These are phyloP conservation scores for Corallochytrium limacisporum DNA, from an alignment of 78 protist species.

Conservation along the genomic window DNA sequence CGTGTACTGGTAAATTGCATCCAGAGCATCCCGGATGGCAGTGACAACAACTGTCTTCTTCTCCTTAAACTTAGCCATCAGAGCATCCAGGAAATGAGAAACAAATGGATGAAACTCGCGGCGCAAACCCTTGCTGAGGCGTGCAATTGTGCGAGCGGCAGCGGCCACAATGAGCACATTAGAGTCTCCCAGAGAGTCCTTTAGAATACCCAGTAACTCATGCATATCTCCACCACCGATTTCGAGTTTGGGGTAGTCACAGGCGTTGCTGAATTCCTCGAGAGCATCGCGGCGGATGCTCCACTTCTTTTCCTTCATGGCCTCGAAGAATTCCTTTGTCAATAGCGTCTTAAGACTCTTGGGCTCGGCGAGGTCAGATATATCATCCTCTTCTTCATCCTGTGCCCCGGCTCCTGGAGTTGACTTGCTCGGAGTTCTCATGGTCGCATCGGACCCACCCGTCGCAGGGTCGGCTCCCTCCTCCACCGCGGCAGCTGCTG, in stretches of 20 bases:
- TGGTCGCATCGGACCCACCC: too few relatives aligned
- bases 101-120: background rate
- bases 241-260: background rate
- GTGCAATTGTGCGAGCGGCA: background rate
- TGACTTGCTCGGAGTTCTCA: too few relatives aligned
- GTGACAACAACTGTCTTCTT: slow-evolving; percentile 2
- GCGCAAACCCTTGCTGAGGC: background rate
- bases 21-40: background rate
- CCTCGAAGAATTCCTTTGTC: background rate
- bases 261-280: background rate
- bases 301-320: background rate
- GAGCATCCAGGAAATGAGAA: background rate
- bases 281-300: background rate
- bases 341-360: too few relatives aligned
- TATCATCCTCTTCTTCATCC: too few relatives aligned
- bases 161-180: background rate
- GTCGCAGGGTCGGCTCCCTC: too few relatives aligned
- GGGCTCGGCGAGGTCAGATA: too few relatives aligned
- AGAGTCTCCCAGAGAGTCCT: background rate
- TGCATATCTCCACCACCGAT: background rate
- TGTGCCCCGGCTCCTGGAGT: too few relatives aligned
- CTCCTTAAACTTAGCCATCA: slow-evolving; percentile 3
- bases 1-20: background rate
- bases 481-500: too few relatives aligned
- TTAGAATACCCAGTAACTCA: background rate